Conservation (phyloP, 106 monocot genomes). For the Dendrobium catenatum region DNA sequence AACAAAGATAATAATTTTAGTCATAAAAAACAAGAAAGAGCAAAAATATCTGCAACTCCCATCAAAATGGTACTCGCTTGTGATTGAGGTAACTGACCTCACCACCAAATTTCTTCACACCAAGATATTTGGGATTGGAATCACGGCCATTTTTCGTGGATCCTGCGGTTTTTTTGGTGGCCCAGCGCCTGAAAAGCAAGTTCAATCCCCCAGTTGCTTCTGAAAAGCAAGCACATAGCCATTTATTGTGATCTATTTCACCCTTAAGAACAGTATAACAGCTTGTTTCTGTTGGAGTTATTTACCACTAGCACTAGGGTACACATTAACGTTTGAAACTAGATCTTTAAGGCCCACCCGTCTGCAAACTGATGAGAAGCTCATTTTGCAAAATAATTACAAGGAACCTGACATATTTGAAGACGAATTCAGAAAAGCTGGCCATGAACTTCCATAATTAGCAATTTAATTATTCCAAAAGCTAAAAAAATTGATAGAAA, state of each 20-base stretch:
- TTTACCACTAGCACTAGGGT: conserved; percentile 55
- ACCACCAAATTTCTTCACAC: conserved; percentile 96
- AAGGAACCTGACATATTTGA: neutral
- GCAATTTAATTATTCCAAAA: neutral
- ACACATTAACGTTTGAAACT: conserved; percentile 35
- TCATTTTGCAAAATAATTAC: conserved; percentile 10
- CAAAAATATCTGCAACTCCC: neutral
- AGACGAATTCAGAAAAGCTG: neutral
- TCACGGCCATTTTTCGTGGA: conserved; percentile 90
- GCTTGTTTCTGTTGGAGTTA: neutral
- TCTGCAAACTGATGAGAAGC: conserved; percentile 46
- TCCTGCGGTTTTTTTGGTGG: conserved; percentile 88
- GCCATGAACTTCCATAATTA: neutral
- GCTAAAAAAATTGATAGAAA: neutral
- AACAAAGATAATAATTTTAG: neutral
- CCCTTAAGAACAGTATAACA: neutral
- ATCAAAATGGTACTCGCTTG: neutral
- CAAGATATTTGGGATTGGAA: conserved; percentile 76
- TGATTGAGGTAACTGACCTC: conserved; percentile 37
- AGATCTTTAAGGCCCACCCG: conserved; percentile 52
- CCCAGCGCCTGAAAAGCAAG: conserved; percentile 84
- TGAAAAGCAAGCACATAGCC: conserved; percentile 14
- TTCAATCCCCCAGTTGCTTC: conserved; percentile 67
- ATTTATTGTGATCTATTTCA: neutral
- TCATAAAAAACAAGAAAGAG: too few relatives aligned